phyloP scores from a whole-genome alignment of 352 stramenopile species.

The Pythium utonaiense region DNA sequence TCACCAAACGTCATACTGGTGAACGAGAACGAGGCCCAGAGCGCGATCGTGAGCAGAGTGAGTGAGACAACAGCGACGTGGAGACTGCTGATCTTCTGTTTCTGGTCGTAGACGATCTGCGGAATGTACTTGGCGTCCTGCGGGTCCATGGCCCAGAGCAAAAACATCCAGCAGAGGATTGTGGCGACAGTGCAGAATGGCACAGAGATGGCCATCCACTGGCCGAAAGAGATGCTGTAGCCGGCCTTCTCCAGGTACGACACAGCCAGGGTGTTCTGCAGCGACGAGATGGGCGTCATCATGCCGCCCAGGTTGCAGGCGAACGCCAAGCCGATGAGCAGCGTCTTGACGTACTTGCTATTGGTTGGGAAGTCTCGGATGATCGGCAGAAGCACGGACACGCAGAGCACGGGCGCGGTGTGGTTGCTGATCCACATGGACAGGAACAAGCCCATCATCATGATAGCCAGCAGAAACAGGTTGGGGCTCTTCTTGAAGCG shows the following conservation, averaged over 20 bases:
- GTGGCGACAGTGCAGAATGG: slow-evolving; percentile 87
- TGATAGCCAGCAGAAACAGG: slow-evolving; percentile 90
- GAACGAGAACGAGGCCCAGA: slow-evolving; percentile 87
- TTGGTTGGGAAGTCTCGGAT: slow-evolving; percentile 84
- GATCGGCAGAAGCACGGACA: slow-evolving; percentile 87
- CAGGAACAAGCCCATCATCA: slow-evolving; percentile 91
- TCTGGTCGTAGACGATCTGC: slow-evolving; percentile 91
- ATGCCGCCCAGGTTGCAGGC: slow-evolving; percentile 92
- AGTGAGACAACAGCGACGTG: slow-evolving; percentile 89
- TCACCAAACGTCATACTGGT: slow-evolving; percentile 88
- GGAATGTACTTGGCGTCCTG: slow-evolving; percentile 88
- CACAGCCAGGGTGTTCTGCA: slow-evolving; percentile 87
- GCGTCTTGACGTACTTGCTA: slow-evolving; percentile 86
- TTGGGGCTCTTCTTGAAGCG: slow-evolving; percentile 88
- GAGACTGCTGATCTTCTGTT: slow-evolving; percentile 84
- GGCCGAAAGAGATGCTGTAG: slow-evolving; percentile 86
- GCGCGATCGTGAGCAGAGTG: slow-evolving; percentile 87
- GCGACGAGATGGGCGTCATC: slow-evolving; percentile 92
- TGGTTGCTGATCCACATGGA: slow-evolving; percentile 95
- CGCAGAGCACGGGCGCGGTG: slow-evolving; percentile 90
- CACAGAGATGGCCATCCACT: slow-evolving; percentile 88
- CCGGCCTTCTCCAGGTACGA: slow-evolving; percentile 86
- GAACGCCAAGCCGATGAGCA: slow-evolving; percentile 91
- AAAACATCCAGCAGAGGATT: slow-evolving; percentile 88
- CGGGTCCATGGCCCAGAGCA: slow-evolving; percentile 85